A percentile compares a stretch with the other conserved stretches of the same genome.
These are phyloP conservation scores for Acidomyces sp. DNA, from an alignment of 495 filamentous ascomycete genomes.

Conservation along the genomic window DNA sequence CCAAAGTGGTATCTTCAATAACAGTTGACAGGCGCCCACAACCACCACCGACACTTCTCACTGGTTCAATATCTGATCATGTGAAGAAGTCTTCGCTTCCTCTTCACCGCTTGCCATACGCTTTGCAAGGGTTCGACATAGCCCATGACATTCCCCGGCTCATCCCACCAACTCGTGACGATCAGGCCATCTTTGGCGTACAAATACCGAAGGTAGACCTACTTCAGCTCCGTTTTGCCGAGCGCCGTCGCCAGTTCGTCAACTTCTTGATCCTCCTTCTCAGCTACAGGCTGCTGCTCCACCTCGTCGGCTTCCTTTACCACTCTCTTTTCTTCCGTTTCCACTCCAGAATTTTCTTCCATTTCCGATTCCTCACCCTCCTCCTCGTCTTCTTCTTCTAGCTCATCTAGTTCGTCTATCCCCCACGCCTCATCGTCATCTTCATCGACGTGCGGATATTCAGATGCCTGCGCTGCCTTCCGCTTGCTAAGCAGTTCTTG, in stretches of 20 bases:
- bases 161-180: not conserved
- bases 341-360: conserved; percentile 48
- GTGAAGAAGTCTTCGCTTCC: too few species aligned
- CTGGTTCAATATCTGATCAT: too few species aligned
- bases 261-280: conserved; percentile 63
- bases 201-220: conserved; percentile 11
- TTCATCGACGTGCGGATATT: conserved; percentile 43
- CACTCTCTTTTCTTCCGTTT: conserved; percentile 49
- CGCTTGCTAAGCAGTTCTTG: conserved; percentile 39
- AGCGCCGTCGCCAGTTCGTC: conserved; percentile 67
- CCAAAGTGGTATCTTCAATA: not conserved
- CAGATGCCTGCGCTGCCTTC: conserved; percentile 44
- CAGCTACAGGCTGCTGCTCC: conserved; percentile 58
- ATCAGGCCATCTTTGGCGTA: not conserved
- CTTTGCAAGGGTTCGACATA: too few species aligned
- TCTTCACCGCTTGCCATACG: too few species aligned
- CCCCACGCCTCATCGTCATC: conserved; percentile 52
- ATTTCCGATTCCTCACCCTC: conserved; percentile 45
- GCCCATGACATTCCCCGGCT: not conserved
- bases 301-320: conserved; percentile 59
- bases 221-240: conserved; percentile 42
- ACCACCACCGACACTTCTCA: too few species aligned
- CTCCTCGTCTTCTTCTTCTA: conserved; percentile 58
- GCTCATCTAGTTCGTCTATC: conserved; percentile 68
- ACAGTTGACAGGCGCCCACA: not conserved